Evolutionary conservation across 192 early-diverging fungal genomes (phyloP).

Genomic region (Phlyctochytrium planicorne): DNA sequence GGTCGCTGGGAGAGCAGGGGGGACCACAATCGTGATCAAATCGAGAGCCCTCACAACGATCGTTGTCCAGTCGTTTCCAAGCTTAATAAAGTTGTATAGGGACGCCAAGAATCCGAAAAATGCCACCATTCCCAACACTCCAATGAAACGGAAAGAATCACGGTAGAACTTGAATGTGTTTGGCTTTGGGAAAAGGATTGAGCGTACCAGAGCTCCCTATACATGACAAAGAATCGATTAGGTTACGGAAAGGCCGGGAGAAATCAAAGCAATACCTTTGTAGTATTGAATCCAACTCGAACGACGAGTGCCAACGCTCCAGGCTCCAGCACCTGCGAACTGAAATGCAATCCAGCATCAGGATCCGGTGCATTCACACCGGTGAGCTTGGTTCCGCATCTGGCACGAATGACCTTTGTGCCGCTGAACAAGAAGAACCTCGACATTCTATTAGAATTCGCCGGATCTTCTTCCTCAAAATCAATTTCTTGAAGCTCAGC

Average conservation of each 20-base stretch:
- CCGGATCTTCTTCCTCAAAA: conserved; percentile 60
- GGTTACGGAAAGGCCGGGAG: background rate
- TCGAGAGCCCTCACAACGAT: conserved; percentile 93
- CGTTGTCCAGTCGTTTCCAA: conserved; percentile 43
- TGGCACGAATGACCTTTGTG: conserved; percentile 86
- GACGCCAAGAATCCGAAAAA: conserved; percentile 82
- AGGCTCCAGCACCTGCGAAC: background rate
- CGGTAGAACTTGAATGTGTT: conserved; percentile 95
- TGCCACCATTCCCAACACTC: conserved; percentile 83
- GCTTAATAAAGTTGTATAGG: conserved; percentile 82
- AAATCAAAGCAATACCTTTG: conserved; percentile 63
- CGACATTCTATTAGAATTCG: conserved; percentile 72
- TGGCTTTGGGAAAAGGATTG: conserved; percentile 95
- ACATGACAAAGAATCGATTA: background rate
- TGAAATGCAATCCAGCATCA: background rate
- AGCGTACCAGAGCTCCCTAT: conserved; percentile 83
- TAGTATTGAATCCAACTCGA: conserved; percentile 92
- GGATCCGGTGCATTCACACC: conserved; percentile 10
- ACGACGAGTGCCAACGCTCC: conserved; percentile 83
- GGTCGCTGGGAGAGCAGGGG: conserved; percentile 94
- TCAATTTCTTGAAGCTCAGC: conserved; percentile 62
- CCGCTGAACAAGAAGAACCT: conserved; percentile 90
- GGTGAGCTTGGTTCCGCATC: conserved; percentile 34
- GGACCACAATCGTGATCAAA: conserved; percentile 94
- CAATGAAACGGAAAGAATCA: conserved; percentile 97